Evolutionary conservation across 2,329 filamentous ascomycete genomes (phyloP), one percentile per base, ranked within the genome.

Genomic region (Tolypocladium cylindrosporum): DNA sequence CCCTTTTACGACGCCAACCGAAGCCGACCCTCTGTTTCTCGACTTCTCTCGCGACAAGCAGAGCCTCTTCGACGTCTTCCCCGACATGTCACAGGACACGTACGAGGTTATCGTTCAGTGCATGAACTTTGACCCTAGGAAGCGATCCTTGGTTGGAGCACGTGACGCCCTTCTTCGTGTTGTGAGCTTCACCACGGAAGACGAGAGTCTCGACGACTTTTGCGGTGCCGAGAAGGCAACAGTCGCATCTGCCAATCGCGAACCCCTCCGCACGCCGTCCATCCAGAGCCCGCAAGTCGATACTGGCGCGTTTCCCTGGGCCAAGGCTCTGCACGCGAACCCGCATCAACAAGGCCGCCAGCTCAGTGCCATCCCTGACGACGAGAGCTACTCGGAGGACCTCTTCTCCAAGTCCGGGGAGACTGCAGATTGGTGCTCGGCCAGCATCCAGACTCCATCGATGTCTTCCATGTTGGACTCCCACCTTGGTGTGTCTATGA

Each of bases 11-110:
- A 90, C 87, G 2, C 94, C 94, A 1, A 91, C 90, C 1, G 86
- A 91, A 73, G 86, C 88, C n/a, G 94, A 99, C 68, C 88, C 91
- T 14, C 78, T 99, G 55, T 99, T 96, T 75, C 81, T 91, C 61
- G 94, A 99, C 74, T 99, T 95, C 71, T 89, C 88, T 55, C 86
- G 89, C 59, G 93, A 99, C 76, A 91, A 91, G 72, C 92, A 97
- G 74, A 95, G 90, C 45, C 84, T 99, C 59, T 99, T 99, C 71
- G 94, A 99, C 72, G 90, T 97, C 67, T 99, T 99, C 74, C 92
- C 94, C 43, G 92, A 90, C 73, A 96, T 99, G 93, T 97, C 93
- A 55, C 91, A 96, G 72, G 94, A 99, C 73, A 97, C 94, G 0
- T 99, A 90, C 68, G 91, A 97, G 73, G 90, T 99, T 64, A 85